Evolutionary conservation across 768 basidiomycete species (phyloP).

Genomic region (Grammothele lineata): DNA sequence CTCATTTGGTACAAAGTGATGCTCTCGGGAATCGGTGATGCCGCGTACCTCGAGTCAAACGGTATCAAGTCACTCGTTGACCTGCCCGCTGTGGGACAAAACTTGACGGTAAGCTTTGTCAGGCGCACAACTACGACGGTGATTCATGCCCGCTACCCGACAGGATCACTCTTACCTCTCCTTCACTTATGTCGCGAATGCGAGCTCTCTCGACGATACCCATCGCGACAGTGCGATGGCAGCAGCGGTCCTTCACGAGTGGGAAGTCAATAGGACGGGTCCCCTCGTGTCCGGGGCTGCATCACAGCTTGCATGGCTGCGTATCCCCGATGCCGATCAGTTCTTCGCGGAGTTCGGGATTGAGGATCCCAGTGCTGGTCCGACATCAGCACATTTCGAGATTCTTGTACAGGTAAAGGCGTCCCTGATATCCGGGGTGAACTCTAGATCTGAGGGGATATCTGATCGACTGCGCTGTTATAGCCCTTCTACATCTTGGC

Average conservation of each 20-base stretch:
- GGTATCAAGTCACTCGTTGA: constrained; percentile 17
- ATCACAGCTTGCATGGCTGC: constrained; percentile 2
- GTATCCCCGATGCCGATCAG: background rate
- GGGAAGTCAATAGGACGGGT: constrained; percentile 11
- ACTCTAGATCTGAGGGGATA: background rate
- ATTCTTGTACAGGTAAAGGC: background rate
- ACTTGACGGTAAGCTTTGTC: constrained; percentile 12
- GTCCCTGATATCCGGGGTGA: background rate
- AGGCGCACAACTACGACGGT: no score
- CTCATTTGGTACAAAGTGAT: constrained; percentile 10
- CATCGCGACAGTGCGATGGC: constrained; percentile 4
- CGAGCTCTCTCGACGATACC: constrained; percentile 6
- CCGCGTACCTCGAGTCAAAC: constrained; percentile 9
- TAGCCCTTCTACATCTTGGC: background rate
- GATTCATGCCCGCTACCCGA: no score
- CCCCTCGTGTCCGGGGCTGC: background rate
- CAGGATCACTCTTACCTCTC: no score
- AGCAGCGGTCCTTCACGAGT: constrained; percentile 2
- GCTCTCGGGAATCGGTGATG: constrained; percentile 25
- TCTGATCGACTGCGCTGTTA: constrained; percentile 3
- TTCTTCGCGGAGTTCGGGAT: background rate
- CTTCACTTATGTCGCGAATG: background rate
- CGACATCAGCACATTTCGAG: constrained; percentile 3
- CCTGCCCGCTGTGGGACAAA: constrained; percentile 24
- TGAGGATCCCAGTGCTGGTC: constrained; percentile 7